Evolutionary conservation across 768 basidiomycete genomes (phyloP).

Genomic region (Megacollybia marginata): DNA sequence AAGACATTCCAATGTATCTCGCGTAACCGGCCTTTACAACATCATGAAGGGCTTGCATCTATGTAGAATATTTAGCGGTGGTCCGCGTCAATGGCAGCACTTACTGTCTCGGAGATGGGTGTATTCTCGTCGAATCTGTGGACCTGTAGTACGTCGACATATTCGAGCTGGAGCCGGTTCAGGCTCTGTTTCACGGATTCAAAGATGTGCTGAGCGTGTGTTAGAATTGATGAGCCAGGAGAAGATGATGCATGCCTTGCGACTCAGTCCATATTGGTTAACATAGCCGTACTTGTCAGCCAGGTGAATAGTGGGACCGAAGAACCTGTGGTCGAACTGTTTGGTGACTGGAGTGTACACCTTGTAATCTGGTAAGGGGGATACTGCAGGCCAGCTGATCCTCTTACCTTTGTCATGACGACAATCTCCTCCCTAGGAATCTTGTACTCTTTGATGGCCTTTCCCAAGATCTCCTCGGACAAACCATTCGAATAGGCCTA

Average conservation of each 20-base stretch:
- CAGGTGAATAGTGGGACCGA: too few species aligned
- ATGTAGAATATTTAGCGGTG: slow-evolving; percentile 20
- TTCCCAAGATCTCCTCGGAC: too few species aligned
- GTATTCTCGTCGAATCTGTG: slow-evolving; percentile 24
- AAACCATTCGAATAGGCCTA: too few species aligned
- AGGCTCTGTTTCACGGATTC: slow-evolving; percentile 34
- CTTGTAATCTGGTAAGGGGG: too few species aligned
- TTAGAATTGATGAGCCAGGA: neutral
- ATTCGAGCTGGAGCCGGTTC: slow-evolving; percentile 43
- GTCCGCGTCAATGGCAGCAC: slow-evolving; percentile 26
- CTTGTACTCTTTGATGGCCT: too few species aligned
- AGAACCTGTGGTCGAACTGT: too few species aligned
- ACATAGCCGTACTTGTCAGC: slow-evolving; percentile 1
- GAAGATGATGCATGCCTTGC: slow-evolving; percentile 22
- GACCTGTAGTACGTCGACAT: slow-evolving; percentile 46
- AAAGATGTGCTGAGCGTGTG: slow-evolving; percentile 35
- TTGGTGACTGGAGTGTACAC: too few species aligned
- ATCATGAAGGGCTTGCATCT: slow-evolving; percentile 46
- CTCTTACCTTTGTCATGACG: too few species aligned
- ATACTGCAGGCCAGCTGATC: too few species aligned
- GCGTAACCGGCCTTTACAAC: slow-evolving; percentile 42
- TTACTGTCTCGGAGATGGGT: slow-evolving; percentile 20
- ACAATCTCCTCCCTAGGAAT: too few species aligned
- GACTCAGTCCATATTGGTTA: slow-evolving; percentile 22
- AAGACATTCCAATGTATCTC: slow-evolving; percentile 33